phyloP scores from a whole-genome alignment of 2,329 filamentous ascomycete species.

The Fusarium sp. region DNA sequence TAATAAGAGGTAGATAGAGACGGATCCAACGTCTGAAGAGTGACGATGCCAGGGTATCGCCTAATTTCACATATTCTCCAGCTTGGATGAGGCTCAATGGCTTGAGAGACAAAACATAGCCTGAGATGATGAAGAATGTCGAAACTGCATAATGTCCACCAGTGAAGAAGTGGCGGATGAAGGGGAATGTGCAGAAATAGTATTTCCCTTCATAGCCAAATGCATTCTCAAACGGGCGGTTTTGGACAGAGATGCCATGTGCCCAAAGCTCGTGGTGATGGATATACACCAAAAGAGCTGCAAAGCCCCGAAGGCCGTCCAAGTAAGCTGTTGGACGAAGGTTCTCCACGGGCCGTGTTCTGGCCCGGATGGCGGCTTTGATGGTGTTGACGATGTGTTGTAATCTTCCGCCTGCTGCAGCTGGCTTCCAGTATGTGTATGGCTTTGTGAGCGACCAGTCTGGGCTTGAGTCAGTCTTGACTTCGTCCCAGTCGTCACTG shows the following conservation, averaged over 20 bases:
- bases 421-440: conserved; percentile 49
- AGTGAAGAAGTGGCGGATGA: conserved; percentile 70
- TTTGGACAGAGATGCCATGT: conserved; percentile 58
- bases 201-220: conserved; percentile 65
- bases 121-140: conserved; percentile 70
- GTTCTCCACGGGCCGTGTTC: conserved; percentile 38
- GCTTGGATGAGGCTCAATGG: conserved; percentile 61
- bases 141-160: conserved; percentile 73
- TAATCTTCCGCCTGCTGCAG: conserved; percentile 29
- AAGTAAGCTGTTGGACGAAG: conserved; percentile 67
- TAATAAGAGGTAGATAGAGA: conserved; percentile 65
- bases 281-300: conserved; percentile 74
- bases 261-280: conserved; percentile 72
- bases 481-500: conserved; percentile 53
- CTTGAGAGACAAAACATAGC: conserved; percentile 68
- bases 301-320: conserved; percentile 76
- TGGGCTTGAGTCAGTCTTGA: conserved; percentile 41
- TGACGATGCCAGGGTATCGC: conserved; percentile 61
- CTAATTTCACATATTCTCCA: conserved; percentile 57
- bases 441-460: conserved; percentile 39
- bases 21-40: conserved; percentile 65
- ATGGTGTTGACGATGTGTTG: conserved; percentile 20
- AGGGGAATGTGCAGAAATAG: conserved; percentile 66
- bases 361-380: conserved; percentile 31
- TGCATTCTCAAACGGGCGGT: conserved; percentile 63